Base-by-base conservation (phyloP, 768 basidiomycete species). In the Mycena vulgaris region DNA sequence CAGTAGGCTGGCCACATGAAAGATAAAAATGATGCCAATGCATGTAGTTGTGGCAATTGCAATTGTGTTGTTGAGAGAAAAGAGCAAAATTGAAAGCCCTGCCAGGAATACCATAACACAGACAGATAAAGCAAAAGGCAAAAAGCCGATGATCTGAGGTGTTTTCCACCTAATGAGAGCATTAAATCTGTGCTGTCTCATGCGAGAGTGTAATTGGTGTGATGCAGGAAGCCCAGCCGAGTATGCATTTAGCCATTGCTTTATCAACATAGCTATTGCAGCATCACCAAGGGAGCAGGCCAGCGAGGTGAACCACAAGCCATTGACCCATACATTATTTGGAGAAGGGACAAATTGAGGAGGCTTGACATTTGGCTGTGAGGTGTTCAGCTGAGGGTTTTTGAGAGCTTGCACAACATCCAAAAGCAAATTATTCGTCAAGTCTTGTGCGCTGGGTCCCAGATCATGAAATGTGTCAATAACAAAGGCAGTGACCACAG, bases 81-180 rank as follows among this genome's bases (percentile, higher is more conserved):
- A 69, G 30, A 75, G 74, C 56, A 69, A 59, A 25, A 75, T 70
- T n/a, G 68, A 65, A 57, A 75, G 65, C 31, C 74, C 74, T 25
- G 60, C 42, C 9, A 75, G 68, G 55, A 75, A 75, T n/a, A 75
- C 19, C 55, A 75, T 72, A n/a, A 75, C 59, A 62, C 74, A 75
- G 53, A 72, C 51, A 48, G 71, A 75, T 31, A 75, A 53, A 17
- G 71, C 74, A 48, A 75, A 64, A 14, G 74, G 71, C 39, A 72
- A 51, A 49, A 71, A 66, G 33, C 59, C 64, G 23, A 75, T 75
- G 25, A 75, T 75, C 39, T 69, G 53, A 58, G 67, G 51, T 33
- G 71, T 75, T 58, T 72, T 63, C 63, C 63, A 68, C 23, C n/a
- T 42, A 16, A 68, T 61, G 6, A 68, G 66, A n/a, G 66, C 66